A percentile compares a stretch with the other conserved stretches of the same genome.
Conservation (phyloP, 305 asterid genomes). For the Rubia tinctorum region DNA sequence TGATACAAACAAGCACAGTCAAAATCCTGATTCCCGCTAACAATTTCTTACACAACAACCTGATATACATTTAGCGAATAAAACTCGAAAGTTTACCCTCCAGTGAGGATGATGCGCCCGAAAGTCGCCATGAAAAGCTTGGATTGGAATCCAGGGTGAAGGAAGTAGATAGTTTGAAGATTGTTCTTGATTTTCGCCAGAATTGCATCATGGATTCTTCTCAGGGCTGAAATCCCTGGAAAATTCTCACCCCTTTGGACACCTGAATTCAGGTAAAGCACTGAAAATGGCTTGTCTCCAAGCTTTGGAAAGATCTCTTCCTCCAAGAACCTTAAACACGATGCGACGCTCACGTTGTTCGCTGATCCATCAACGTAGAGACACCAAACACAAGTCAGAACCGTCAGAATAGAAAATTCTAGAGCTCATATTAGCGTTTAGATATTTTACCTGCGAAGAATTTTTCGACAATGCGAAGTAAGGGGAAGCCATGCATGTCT, state of each 20-base stretch:
- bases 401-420: too few species aligned
- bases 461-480: constrained; percentile 67
- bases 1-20: constrained; percentile 10
- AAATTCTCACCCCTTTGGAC: constrained; percentile 54
- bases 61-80: too few species aligned
- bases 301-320: constrained; percentile 49
- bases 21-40: too few species aligned
- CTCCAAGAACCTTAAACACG: constrained; percentile 54
- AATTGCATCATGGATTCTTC: constrained; percentile 50
- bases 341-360: constrained; percentile 37
- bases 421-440: too few species aligned
- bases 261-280: constrained; percentile 63
- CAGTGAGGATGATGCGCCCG: constrained; percentile 55
- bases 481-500: constrained; percentile 55
- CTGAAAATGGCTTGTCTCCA: constrained; percentile 46
- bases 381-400: neutral
- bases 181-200: constrained; percentile 41
- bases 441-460: constrained; percentile 48
- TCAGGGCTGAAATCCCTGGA: constrained; percentile 60
- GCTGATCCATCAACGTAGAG: constrained; percentile 28
- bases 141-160: constrained; percentile 79
- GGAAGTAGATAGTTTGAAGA: constrained; percentile 58
- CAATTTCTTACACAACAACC: too few species aligned
- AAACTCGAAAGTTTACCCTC: constrained; percentile 28
- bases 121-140: constrained; percentile 75